These are phyloP conservation scores for Kodamaea sagamina DNA, from an alignment of 805 yeast genomes.

Conservation along the genomic window DNA sequence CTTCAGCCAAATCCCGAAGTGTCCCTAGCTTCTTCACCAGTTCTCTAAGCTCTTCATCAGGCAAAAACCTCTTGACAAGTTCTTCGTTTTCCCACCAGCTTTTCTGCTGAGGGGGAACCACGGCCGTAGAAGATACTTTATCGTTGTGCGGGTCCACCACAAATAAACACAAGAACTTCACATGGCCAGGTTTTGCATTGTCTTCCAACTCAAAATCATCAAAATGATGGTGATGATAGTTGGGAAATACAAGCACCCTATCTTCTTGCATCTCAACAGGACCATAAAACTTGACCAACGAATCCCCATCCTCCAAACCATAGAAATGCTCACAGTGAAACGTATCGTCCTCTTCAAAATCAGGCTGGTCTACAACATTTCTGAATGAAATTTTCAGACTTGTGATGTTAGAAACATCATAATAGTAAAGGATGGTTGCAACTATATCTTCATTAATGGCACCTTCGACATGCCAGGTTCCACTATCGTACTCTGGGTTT, in stretches of 20 bases:
- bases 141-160: conserved; percentile 39
- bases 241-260: conserved; percentile 40
- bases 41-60: conserved; percentile 10
- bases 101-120: conserved; percentile 42
- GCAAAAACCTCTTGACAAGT: conserved; percentile 13
- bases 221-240: conserved; percentile 41
- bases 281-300: conserved; percentile 27
- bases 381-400: conserved; percentile 36
- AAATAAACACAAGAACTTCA: conserved; percentile 44
- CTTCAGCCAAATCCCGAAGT: conserved; percentile 25
- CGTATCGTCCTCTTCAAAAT: conserved; percentile 37
- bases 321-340: conserved; percentile 25
- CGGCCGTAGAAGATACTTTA: conserved; percentile 26
- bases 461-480: conserved; percentile 48
- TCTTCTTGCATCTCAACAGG: conserved; percentile 26
- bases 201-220: conserved; percentile 40
- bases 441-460: conserved; percentile 43
- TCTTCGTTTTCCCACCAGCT: conserved; percentile 32
- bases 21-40: conserved; percentile 8
- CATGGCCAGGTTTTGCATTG: conserved; percentile 35
- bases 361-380: conserved; percentile 30
- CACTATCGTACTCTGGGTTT: conserved; percentile 39
- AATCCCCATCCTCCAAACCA: conserved; percentile 34
- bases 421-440: conserved; percentile 43
- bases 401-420: conserved; percentile 40